Evolutionary conservation across 805 yeast genomes (phyloP).

Genomic region (Barnettozyma wickerhamii): DNA sequence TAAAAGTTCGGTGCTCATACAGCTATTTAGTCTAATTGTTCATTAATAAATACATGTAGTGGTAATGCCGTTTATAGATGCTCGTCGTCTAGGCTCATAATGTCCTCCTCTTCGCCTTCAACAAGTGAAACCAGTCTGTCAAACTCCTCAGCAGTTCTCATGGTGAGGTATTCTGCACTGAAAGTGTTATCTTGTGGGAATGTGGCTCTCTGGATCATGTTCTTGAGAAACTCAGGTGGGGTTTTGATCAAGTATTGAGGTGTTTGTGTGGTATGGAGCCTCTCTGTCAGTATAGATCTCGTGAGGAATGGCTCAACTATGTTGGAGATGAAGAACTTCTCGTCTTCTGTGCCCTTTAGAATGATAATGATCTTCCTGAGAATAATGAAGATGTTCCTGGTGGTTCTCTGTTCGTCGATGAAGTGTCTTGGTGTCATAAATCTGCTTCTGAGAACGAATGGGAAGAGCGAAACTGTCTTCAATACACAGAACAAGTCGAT

Average conservation of each 20-base stretch:
- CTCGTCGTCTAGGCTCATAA: too few species aligned
- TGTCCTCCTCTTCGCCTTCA: too few species aligned
- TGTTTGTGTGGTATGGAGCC: not conserved
- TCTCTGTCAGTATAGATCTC: slow-evolving; percentile 10
- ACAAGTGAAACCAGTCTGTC: too few species aligned
- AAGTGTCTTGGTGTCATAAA: slow-evolving; percentile 15
- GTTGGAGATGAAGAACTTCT: slow-evolving; percentile 6
- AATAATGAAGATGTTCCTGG: slow-evolving; percentile 13
- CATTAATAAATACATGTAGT: too few species aligned
- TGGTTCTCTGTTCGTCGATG: slow-evolving; percentile 13
- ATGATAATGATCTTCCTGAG: slow-evolving; percentile 6
- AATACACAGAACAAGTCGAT: slow-evolving; percentile 18
- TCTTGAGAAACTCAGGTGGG: slow-evolving; percentile 14
- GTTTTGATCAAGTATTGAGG: slow-evolving; percentile 15
- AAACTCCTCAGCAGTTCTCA: too few species aligned
- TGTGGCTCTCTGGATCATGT: slow-evolving; percentile 14
- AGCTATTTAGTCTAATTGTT: too few species aligned
- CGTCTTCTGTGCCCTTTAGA: slow-evolving; percentile 20
- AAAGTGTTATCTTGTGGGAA: too few species aligned
- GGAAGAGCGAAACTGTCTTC: slow-evolving; percentile 14
- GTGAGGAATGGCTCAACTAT: slow-evolving; percentile 14
- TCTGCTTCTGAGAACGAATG: slow-evolving; percentile 13
- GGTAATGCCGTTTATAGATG: too few species aligned
- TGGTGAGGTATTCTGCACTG: too few species aligned
- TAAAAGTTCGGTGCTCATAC: too few species aligned